Base-by-base conservation (phyloP, 1,284 basidiomycete species). In the Ganoderma multipileum region DNA sequence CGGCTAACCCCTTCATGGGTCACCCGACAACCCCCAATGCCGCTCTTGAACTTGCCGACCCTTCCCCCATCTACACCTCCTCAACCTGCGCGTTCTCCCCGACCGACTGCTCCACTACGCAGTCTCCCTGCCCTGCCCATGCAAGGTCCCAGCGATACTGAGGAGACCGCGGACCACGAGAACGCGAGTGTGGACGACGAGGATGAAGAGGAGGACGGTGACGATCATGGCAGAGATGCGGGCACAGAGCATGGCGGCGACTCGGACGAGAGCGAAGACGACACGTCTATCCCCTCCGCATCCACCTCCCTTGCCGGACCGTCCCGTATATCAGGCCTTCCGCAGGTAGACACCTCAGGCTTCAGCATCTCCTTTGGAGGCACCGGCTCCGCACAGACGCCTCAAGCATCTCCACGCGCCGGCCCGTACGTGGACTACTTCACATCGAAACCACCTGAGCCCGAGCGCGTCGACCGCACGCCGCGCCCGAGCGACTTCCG, bases 1-100 rank as follows among this genome's bases (percentile, higher is more conserved):
- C 83, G 87, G 11, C 77, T 89, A 2, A 86, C 85, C 3, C 88
- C 87, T 18, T 84, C 83, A 12, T 76, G 88, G 36, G 83, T 86
- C 54, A 76, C 82, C 9, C 83, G 87, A 44, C 84, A 83, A 16
- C 83, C 85, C 4, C 84, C 84, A 3, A 79, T 88, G 73, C 86
- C 87, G 0, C 77, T 88, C 30, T 72, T 85, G 6, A 83, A 85
- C 68, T 79, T 89, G 11, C 88, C 88, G 1, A 80, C 80, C 7
- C 78, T 88, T 28, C 80, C 82, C 0, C 73, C 78, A 11, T 68
- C 77, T 3, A 71, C 76, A 23, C 70, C 77, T 18, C 68, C 75
- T 9, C 66, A 72, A 41, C 74, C 78, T 71, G 28, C 69, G 64
- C 65, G 70, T 61, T 60, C 72, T 68, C 73, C 66, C 62, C 70